phyloP scores from a whole-genome alignment of 2,329 filamentous ascomycete genomes.

The Verticillium zaregamsianum region DNA sequence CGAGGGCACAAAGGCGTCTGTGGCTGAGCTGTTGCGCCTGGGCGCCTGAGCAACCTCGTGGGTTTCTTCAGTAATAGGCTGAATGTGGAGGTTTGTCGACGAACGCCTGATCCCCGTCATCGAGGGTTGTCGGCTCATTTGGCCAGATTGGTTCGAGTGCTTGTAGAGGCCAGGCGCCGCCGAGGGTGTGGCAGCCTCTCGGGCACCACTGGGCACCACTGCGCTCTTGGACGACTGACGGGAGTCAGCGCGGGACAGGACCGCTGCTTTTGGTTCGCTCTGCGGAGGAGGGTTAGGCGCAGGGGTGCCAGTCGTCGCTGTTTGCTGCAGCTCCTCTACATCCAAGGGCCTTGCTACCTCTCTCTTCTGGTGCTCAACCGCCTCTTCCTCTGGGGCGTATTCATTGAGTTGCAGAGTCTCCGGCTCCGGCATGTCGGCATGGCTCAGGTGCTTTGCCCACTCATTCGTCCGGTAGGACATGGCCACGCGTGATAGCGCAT shows the following conservation, averaged over 20 bases:
- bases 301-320: constrained; percentile 47
- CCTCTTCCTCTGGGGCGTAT: constrained; percentile 23
- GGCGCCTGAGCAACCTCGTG: constrained; percentile 10
- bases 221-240: not conserved
- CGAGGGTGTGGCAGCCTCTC: not conserved
- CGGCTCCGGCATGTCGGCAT: constrained; percentile 67
- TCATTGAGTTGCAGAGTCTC: constrained; percentile 54
- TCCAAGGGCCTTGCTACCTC: constrained; percentile 60
- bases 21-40: constrained; percentile 11
- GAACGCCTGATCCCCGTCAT: constrained; percentile 4
- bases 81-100: constrained; percentile 4
- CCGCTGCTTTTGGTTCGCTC: constrained; percentile 6
- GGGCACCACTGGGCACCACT: not conserved
- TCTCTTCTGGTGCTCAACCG: constrained; percentile 9
- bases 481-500: constrained; percentile 70
- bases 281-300: constrained; percentile 26
- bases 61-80: constrained; percentile 7
- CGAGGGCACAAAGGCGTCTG: constrained; percentile 10
- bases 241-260: constrained; percentile 16
- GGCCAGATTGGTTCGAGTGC: not conserved
- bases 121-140: not conserved
- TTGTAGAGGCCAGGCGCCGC: not conserved
- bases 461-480: constrained; percentile 88
- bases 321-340: constrained; percentile 61
- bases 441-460: constrained; percentile 86